phyloP scores from a whole-genome alignment of 1,284 basidiomycete genomes.

The Fomitopsis schrenkii region DNA sequence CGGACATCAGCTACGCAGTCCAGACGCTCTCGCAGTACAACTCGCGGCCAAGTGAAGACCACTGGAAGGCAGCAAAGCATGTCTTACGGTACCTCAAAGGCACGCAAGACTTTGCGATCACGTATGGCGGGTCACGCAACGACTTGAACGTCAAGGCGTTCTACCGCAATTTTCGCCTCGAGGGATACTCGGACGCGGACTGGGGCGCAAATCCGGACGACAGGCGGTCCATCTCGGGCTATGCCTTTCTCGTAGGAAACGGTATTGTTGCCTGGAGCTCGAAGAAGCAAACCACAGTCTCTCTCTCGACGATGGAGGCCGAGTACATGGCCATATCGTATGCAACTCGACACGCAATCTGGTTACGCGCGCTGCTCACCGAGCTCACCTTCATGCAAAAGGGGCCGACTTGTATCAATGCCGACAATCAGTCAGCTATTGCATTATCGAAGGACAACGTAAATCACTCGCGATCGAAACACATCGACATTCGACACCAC shows the following conservation, averaged over 20 bases:
- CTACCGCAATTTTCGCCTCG: conserved; percentile 1
- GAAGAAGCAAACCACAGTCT: conserved; percentile 12
- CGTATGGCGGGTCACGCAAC: conserved; percentile 18
- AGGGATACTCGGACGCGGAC: conserved; percentile 16
- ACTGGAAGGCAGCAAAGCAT: conserved; percentile 28
- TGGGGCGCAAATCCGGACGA: conserved; percentile 22
- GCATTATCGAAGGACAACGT: conserved; percentile 24
- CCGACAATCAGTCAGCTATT: conserved; percentile 31
- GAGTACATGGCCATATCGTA: conserved; percentile 14
- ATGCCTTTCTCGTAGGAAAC: conserved; percentile 5
- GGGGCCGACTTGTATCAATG: conserved; percentile 15
- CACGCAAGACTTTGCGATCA: conserved; percentile 27
- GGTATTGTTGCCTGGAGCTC: conserved; percentile 11
- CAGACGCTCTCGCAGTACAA: background rate
- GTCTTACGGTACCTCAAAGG: conserved; percentile 38
- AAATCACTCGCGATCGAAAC: conserved; percentile 25
- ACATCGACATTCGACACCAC: conserved; percentile 32
- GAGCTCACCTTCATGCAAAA: conserved; percentile 7
- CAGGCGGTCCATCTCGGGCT: conserved; percentile 9
- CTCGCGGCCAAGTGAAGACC: background rate
- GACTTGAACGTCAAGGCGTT: background rate
- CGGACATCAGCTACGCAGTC: conserved; percentile 13
- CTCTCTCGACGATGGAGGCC: conserved; percentile 13
- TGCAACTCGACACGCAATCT: conserved; percentile 18
- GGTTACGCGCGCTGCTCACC: conserved; percentile 19